Percentiles rank a stretch among this genome's conserved stretches.
Evolutionary conservation across 2,329 filamentous ascomycete species (phyloP).

Genomic region (Cadophora sp.): DNA sequence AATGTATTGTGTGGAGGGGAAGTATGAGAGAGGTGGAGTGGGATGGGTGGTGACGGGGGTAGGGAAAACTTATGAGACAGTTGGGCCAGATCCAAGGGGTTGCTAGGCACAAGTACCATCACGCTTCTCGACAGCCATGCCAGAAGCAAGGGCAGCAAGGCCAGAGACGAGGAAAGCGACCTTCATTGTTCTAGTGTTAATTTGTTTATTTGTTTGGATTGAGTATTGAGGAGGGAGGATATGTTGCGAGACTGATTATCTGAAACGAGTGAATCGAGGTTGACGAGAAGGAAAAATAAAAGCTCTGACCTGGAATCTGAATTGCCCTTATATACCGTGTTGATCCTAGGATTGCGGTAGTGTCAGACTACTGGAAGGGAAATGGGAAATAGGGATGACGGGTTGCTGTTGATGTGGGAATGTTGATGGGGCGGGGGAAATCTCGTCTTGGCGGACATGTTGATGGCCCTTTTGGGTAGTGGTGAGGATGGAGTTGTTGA

Average conservation of each 20-base stretch:
- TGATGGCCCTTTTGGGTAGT: too few species aligned
- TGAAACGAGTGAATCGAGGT: not conserved
- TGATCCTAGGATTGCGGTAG: not conserved
- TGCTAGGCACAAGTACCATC: conserved; percentile 17
- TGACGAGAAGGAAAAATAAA: not conserved
- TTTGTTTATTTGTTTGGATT: not conserved
- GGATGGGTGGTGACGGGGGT: too few species aligned
- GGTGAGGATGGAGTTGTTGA: not conserved
- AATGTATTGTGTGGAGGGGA: too few species aligned
- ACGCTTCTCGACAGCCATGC: conserved; percentile 12
- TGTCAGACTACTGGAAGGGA: not conserved
- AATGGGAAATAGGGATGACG: too few species aligned
- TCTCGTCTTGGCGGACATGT: too few species aligned
- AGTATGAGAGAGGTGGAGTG: too few species aligned
- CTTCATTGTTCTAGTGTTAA: too few species aligned
- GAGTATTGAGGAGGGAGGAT: not conserved
- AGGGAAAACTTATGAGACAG: too few species aligned
- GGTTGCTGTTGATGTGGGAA: not conserved
- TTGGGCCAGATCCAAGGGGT: too few species aligned
- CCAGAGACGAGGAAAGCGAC: conserved; percentile 8
- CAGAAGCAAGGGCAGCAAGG: conserved; percentile 4
- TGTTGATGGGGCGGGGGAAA: not conserved
- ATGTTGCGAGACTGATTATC: not conserved
- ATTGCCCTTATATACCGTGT: not conserved
- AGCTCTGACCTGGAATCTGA: not conserved